Evolutionary conservation across 495 filamentous ascomycete species (phyloP), one percentile per base, ranked within the genome.

Genomic region (Penicillium psychrofluorescens): DNA sequence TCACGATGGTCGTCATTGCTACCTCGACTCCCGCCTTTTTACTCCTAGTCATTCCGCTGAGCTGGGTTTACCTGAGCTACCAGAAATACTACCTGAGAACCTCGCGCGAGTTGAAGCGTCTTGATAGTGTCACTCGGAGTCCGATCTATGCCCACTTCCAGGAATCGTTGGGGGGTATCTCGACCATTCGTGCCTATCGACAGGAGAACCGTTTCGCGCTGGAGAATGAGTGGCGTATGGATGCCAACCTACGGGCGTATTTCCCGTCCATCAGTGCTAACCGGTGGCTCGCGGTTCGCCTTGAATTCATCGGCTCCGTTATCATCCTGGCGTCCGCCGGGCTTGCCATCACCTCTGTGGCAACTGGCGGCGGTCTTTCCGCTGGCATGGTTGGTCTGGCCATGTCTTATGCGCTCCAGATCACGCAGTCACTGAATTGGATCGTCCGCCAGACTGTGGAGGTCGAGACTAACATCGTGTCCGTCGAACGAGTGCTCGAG

Each of bases 61-160:
- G 76, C 40, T 84, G 71, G 39, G 72, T 95, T 35, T 99, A 97
- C 66, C 66, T 94, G 44, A 95, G 84, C 67, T 94, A 96, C 51
- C 94, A 99, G 61, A 81, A 92, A 51, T 99, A 97, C 71, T 99
- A 99, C 66, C 77, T 99, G 36, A 79, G 90, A 42, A 95, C 92
- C 16, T 97, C 94, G 40, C 84, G 94, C 50, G 94, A 99, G 65
- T 71, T 99, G 42, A 99, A 97, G 69, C 80, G 94, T 44, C 71
- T 99, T 49, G 94, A 99, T 68, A 96, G 91, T 62, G 82, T 95
- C 43, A 95, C 84, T 51, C 83, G 88, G 48, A 95, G 89, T 62
- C 94, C 94, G 11, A 95, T 99, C 53, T 99, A 86, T 61, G 94
- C 94, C 10, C 94, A 99, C 61, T 99, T 99, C 68, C 94, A 99